These are phyloP conservation scores for Aspergillus baeticus DNA, from an alignment of 495 filamentous ascomycete species.

Conservation along the genomic window DNA sequence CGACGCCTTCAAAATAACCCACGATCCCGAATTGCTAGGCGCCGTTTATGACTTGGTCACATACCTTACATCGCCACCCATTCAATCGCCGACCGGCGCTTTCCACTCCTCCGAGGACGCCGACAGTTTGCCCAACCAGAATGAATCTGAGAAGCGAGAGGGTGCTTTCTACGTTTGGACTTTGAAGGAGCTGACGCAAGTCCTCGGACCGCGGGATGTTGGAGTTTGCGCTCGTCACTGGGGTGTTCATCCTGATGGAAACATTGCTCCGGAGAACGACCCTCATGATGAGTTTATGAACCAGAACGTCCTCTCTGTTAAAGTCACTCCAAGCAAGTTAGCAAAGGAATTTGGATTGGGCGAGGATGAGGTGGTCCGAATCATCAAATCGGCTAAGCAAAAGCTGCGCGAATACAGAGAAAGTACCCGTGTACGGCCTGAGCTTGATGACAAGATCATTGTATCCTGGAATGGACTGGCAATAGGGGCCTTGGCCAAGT, in stretches of 20 bases:
- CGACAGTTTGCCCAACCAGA: conserved; percentile 73
- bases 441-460: conserved; percentile 88
- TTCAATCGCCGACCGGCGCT: conserved; percentile 67
- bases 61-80: conserved; percentile 68
- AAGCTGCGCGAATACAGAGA: conserved; percentile 75
- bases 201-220: conserved; percentile 69
- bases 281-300: conserved; percentile 93
- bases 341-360: conserved; percentile 76
- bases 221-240: conserved; percentile 80
- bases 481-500: conserved; percentile 76
- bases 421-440: conserved; percentile 73
- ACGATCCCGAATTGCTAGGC: conserved; percentile 69
- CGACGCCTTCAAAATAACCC: conserved; percentile 77
- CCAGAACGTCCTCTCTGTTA: conserved; percentile 60
- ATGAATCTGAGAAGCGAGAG: conserved; percentile 83
- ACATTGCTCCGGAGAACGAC: conserved; percentile 80
- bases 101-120: conserved; percentile 92
- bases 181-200: conserved; percentile 75
- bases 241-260: conserved; percentile 84
- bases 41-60: conserved; percentile 80
- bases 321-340: conserved; percentile 61
- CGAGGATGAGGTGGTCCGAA: conserved; percentile 67
- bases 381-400: conserved; percentile 65
- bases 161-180: conserved; percentile 98
- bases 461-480: conserved; percentile 87